Evolutionary conservation across 1,284 basidiomycete species (phyloP).

Genomic region (Takashimella tepidaria): DNA sequence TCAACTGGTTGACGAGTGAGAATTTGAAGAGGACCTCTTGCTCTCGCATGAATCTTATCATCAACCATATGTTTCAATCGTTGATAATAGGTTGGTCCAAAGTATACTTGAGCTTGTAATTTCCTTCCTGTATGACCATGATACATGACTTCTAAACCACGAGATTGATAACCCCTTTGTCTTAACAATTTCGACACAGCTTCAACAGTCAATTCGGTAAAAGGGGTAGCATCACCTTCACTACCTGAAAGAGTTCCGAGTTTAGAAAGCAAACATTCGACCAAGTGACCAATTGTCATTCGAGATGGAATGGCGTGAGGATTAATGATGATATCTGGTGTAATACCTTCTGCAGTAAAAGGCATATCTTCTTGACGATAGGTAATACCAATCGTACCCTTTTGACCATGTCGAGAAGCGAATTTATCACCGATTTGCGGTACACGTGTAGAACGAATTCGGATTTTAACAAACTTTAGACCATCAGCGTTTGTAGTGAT

Average conservation of each 20-base stretch:
- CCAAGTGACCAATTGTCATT: conserved; percentile 99
- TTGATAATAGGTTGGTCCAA: conserved; percentile 99
- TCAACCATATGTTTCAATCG: conserved; percentile 99
- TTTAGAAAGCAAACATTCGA: conserved; percentile 95
- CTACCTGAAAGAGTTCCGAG: conserved; percentile 93
- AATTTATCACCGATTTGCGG: conserved; percentile 99
- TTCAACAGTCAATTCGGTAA: conserved; percentile 97
- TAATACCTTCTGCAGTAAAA: conserved; percentile 93
- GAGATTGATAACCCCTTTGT: conserved; percentile 85
- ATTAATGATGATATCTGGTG: conserved; percentile 96
- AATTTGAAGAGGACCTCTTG: conserved; percentile 95
- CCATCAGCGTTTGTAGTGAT: conserved; percentile 95
- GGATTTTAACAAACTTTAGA: conserved; percentile 97
- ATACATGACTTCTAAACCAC: conserved; percentile 97
- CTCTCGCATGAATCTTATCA: conserved; percentile 98
- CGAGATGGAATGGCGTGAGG: conserved; percentile 99
- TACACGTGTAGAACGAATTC: conserved; percentile 89
- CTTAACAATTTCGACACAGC: conserved; percentile 78
- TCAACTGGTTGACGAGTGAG: conserved; percentile 98
- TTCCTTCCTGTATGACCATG: conserved; percentile 97
- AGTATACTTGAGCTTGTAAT: conserved; percentile 94
- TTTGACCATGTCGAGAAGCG: conserved; percentile 98
- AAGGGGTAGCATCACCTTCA: conserved; percentile 97
- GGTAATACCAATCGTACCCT: conserved; percentile 98
- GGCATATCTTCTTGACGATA: conserved; percentile 99